These are phyloP conservation scores for Benincasa hispida DNA, from an alignment of 306 rosid genomes.

Conservation along the genomic window DNA sequence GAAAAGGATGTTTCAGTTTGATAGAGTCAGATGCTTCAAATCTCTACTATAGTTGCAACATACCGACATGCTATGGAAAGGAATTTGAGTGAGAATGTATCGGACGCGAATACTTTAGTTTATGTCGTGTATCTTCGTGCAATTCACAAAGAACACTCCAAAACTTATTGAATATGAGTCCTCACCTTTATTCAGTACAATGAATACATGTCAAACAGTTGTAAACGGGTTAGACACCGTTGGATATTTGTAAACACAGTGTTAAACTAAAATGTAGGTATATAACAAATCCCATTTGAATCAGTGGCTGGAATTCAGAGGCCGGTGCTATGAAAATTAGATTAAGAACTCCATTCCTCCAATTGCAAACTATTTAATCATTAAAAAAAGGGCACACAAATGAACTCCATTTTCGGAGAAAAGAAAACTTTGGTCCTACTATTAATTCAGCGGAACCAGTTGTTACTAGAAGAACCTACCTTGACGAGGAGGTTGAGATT, in stretches of 20 bases:
- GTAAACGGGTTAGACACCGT: neutral
- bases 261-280: neutral
- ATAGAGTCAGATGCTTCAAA: neutral
- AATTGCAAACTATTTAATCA: neutral
- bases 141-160: neutral
- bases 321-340: neutral
- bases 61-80: neutral
- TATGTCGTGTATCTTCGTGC: neutral
- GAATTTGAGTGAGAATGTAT: neutral
- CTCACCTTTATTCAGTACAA: neutral
- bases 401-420: neutral
- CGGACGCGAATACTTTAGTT: neutral
- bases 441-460: neutral
- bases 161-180: neutral
- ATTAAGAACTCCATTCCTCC: neutral
- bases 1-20: neutral
- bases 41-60: neutral
- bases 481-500: constrained; percentile 57
- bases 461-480: constrained; percentile 12
- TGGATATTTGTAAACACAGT: neutral
- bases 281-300: neutral
- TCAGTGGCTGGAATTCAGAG: neutral
- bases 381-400: neutral
- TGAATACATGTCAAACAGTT: neutral
- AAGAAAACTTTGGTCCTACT: neutral